Evolutionary conservation across 169 alveolate species (phyloP), one percentile per base, ranked within the genome.

Genomic region (Cryptosporidium sp.): DNA sequence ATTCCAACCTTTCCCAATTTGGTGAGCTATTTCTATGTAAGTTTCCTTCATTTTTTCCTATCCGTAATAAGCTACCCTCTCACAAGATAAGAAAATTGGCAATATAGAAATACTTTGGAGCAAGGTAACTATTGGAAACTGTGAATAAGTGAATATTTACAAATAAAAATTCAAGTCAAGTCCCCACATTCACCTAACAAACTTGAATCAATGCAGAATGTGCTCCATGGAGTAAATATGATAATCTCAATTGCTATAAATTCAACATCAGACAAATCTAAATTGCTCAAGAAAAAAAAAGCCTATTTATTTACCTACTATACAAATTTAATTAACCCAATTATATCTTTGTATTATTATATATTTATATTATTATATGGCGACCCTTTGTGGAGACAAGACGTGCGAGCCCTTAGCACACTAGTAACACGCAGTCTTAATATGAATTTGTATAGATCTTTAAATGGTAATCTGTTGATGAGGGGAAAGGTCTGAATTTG

Each of bases 371-470:
- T 65, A 65, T 65, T 65, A 65, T 33, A 65, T 65, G 51, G 72
- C 72, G 72, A 65, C 72, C 72, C 72, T 53, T 18, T 4, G 0
- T 1, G 0, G 52, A 48, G 44, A 73, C 86, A 73, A 56, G 86
- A 73, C 86, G 86, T 52, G 52, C 23, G 14, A 10, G 56, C 44
- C 85, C 72, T 31, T 73, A 73, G 18, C 86, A 73, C 86, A 73
- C 86, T 73, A 39, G 33, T 56, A 26, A 73, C 86, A 73, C 86
- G 86, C 86, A 73, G 86, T 73, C 86, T 73, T 73, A 5, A 73
- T 39, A 26, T 29, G 39, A 73, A 65, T 33, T 37, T 65, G 48
- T 21, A 51, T 31, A 73, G 86, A 73, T 73, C 86, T 73, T 73
- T 73, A 73, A 73, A 73, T 73, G 51, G 26, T 71, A 71, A 48